Evolutionary conservation across 768 basidiomycete species (phyloP), one percentile per base, ranked within the genome.

Genomic region (Hydnum rufescens): DNA sequence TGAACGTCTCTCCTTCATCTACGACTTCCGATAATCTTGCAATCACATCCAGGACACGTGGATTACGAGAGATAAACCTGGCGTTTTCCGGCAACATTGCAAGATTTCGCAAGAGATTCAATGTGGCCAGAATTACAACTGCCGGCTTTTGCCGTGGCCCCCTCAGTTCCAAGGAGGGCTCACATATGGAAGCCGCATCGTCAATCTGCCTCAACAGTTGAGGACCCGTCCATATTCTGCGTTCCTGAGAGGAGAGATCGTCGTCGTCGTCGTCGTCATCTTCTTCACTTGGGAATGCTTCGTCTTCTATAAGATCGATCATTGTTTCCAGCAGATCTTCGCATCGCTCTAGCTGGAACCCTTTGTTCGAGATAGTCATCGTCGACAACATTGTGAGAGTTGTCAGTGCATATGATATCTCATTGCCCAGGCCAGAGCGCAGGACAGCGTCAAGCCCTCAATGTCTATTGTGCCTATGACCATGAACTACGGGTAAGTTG

Each of bases 381-480:
- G 80, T 78, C 8, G 83, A 82, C 53, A 95, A 67, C 61, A 93
- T 68, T 3, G 80, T 80, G 58, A 96, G 71, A 3, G 86, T 85
- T 22, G 89, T 88, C 58, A 99, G 67, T 3, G 84, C 87, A 62
- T 90, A 97, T 3, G 89, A 81, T 51, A 92, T 67, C 64, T 99
- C 93, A 44, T 76, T 71, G 5, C 79, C 73, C 39, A 96, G 66
- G 32, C 92, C 73, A 32, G 85, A 93, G 30, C 90, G 82, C 36
- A 99, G 29, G 85, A 84, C 81, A 99, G 80, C n/a, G 79, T 80
- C 49, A 99, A 71, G n/a, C 78, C 78, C 61, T 95, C 90, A 54
- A 96, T 78, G 59, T 97, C 92, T 43, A 62, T 54, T 32, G 53
- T 42, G 18, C 61, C 60, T 60, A 51, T 6, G 5, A 19, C 1